Conservation (phyloP, 441 rosid genomes). For the Metrosideros polymorpha region DNA sequence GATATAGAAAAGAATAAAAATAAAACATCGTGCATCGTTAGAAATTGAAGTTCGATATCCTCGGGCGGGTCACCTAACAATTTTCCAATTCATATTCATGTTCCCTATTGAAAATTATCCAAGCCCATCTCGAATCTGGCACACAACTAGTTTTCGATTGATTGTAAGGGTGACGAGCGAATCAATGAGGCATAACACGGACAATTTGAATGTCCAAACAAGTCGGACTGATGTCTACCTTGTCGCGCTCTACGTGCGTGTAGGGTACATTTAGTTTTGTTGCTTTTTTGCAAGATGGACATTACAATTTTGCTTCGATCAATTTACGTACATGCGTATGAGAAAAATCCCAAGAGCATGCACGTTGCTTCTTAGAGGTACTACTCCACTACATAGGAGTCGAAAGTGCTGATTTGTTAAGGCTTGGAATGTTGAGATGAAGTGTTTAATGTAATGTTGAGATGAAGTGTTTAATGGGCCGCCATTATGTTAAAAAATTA, state of each 20-base stretch:
- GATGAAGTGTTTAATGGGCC: too few species aligned
- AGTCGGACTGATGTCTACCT: too few species aligned
- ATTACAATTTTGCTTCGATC: neutral
- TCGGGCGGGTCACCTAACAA: neutral
- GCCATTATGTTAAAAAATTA: too few species aligned
- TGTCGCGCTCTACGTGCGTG: neutral
- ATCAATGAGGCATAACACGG: neutral
- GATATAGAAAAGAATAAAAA: neutral
- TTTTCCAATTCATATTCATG: neutral
- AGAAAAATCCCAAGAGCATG: neutral
- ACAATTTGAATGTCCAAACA: neutral
- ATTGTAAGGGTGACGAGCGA: neutral
- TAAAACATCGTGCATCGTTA: neutral
- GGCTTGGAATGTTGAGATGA: too few species aligned
- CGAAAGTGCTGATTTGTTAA: neutral
- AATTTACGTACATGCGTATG: accelerated
- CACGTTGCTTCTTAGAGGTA: neutral
- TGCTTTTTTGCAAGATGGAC: neutral
- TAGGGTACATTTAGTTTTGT: neutral
- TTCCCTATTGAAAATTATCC: accelerated
- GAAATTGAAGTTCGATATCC: neutral
- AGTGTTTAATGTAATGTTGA: too few species aligned
- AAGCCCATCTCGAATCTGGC: neutral
- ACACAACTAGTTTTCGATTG: neutral
- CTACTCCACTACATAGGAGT: neutral